phyloP scores from a whole-genome alignment of 1,139 yeast genomes.

The Hyphopichia wangnamkhiaoensis region DNA sequence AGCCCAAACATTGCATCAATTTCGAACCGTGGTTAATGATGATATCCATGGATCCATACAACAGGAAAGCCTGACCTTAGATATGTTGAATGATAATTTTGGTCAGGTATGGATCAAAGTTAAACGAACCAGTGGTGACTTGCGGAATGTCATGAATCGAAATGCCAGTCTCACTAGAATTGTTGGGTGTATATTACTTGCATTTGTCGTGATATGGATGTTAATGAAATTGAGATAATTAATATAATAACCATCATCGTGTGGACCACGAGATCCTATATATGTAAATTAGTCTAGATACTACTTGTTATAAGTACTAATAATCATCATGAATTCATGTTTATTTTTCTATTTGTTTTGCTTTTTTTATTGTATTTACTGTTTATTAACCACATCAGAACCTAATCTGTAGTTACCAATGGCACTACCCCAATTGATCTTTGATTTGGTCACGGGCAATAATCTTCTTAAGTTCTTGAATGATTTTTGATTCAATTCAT shows the following conservation, averaged over 20 bases:
- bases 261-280: background rate
- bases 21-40: slow-evolving; percentile 44
- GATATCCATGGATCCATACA: slow-evolving; percentile 47
- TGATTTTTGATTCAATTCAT: slow-evolving; percentile 71
- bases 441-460: slow-evolving; percentile 87
- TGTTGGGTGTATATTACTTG: slow-evolving; percentile 51
- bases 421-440: slow-evolving; percentile 93
- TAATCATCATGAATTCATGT: background rate
- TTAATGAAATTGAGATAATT: slow-evolving; percentile 48
- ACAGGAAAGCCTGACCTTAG: slow-evolving; percentile 52
- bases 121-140: slow-evolving; percentile 64
- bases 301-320: background rate
- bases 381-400: slow-evolving; percentile 64
- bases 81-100: slow-evolving; percentile 60
- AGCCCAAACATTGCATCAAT: slow-evolving; percentile 47
- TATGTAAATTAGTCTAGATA: background rate
- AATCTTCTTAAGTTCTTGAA: slow-evolving; percentile 88
- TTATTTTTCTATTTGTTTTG: too few relatives aligned
- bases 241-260: background rate
- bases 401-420: slow-evolving; percentile 90
- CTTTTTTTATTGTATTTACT: slow-evolving; percentile 5
- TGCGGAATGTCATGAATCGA: slow-evolving; percentile 52
- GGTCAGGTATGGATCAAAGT: slow-evolving; percentile 60
- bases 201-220: slow-evolving; percentile 68
- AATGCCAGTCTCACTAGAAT: slow-evolving; percentile 44